Conservation (phyloP, 805 yeast genomes). For the Ogataea paradorogensis region DNA sequence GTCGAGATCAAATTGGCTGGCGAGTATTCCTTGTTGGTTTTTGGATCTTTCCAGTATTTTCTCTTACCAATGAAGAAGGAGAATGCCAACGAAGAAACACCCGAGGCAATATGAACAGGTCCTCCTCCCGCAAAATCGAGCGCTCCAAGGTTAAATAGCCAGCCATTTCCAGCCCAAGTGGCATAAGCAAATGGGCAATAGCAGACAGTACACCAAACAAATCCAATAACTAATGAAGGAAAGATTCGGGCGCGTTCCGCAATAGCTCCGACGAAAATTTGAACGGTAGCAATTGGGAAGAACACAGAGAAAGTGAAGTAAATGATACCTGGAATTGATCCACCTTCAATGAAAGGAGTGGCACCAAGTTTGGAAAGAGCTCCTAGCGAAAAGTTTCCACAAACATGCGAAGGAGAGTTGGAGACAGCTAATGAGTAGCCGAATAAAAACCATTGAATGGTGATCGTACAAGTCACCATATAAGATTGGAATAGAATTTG, state of each 20-base stretch:
- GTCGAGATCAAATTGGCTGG: constrained; percentile 39
- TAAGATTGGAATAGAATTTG: constrained; percentile 44
- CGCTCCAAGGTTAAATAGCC: constrained; percentile 42
- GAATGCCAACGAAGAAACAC: constrained; percentile 42
- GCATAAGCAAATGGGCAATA: constrained; percentile 46
- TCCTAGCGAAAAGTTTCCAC: constrained; percentile 39
- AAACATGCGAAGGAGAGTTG: constrained; percentile 28
- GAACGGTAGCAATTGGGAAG: constrained; percentile 48
- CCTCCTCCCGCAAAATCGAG: constrained; percentile 52
- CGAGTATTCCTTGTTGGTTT: constrained; percentile 29
- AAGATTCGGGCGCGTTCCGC: constrained; percentile 43
- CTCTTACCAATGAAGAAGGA: constrained; percentile 44
- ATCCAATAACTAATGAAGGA: constrained; percentile 41
- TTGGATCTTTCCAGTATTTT: constrained; percentile 31
- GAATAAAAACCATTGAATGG: constrained; percentile 43
- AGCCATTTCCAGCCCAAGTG: constrained; percentile 47
- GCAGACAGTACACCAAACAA: constrained; percentile 41
- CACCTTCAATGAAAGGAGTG: constrained; percentile 41
- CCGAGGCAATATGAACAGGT: constrained; percentile 46
- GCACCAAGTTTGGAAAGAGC: constrained; percentile 40
- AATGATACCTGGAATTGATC: constrained; percentile 46
- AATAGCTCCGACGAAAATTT: constrained; percentile 44
- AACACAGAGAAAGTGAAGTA: constrained; percentile 43
- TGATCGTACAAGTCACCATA: constrained; percentile 39
- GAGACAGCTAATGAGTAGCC: constrained; percentile 46